Evolutionary conservation across 2,329 filamentous ascomycete species (phyloP).

Genomic region (Alternaria brassicae): DNA sequence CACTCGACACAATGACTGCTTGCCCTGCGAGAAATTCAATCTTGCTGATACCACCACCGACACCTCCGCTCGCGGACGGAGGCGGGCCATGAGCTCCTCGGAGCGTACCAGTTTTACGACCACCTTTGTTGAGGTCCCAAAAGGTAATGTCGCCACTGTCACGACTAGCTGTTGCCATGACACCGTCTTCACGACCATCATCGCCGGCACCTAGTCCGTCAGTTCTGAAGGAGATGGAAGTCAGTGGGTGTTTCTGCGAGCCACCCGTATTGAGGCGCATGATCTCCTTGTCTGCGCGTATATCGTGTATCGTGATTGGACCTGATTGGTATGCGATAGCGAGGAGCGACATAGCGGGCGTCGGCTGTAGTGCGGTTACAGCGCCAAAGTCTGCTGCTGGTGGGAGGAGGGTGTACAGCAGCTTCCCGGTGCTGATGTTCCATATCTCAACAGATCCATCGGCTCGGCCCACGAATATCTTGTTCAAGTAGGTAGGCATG

Average conservation of each 20-base stretch:
- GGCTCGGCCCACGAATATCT: constrained; percentile 85
- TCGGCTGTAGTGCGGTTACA: constrained; percentile 86
- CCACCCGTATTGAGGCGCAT: constrained; percentile 72
- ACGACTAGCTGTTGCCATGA: constrained; percentile 89
- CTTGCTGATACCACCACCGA: constrained; percentile 81
- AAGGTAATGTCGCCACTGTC: constrained; percentile 88
- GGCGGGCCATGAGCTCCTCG: constrained; percentile 87
- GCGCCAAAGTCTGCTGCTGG: constrained; percentile 74
- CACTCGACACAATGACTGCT: constrained; percentile 87
- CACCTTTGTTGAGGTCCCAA: constrained; percentile 93
- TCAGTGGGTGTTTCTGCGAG: constrained; percentile 69
- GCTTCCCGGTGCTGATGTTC: constrained; percentile 91
- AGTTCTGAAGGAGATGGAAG: constrained; percentile 86
- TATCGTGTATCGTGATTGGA: constrained; percentile 78
- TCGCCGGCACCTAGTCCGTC: constrained; percentile 88
- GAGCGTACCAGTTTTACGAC: constrained; percentile 83
- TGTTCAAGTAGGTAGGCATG: constrained; percentile 96
- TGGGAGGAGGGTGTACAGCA: constrained; percentile 88
- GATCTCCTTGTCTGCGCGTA: constrained; percentile 76
- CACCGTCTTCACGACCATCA: constrained; percentile 81
- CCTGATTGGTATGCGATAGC: constrained; percentile 88
- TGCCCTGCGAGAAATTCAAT: constrained; percentile 90
- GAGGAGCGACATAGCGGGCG: constrained; percentile 82
- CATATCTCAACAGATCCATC: constrained; percentile 96
- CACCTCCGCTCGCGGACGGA: constrained; percentile 58